Evolutionary conservation across 805 yeast genomes (phyloP), one percentile per base, ranked within the genome.

Genomic region (Gaillardinia entomophila): DNA sequence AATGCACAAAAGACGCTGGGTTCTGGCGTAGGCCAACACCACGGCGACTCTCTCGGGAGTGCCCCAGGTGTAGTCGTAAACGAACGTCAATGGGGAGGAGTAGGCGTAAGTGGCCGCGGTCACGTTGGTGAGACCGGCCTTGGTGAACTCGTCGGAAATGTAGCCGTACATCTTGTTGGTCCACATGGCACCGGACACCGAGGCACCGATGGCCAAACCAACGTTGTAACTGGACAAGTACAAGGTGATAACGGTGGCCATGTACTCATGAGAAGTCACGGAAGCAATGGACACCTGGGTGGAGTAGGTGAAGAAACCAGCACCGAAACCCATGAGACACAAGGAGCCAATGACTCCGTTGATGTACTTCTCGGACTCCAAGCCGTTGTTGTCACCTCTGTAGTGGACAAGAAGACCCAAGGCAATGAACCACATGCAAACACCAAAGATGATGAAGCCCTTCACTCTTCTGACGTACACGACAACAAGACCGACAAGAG

Each of bases 141-240:
- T 31, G 6, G 30, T 33, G 34, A 60, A 47, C 33, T 67, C 46
- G 29, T 60, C 53, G 20, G 46, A 35, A 30, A 77, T 53, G 43
- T 66, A 49, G 15, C 49, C 46, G 48, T 75, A 81, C 45, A 82
- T 59, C 12, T 65, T 49, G 41, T 78, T 75, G 11, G 83, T 73
- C 86, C 86, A 82, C 27, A 81, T 66, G 19, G 86, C 85, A 42
- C 86, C 87, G 14, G 84, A 68, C 16, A 82, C 70, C 16, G 81
- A 57, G 20, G 70, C 55, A 15, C 88, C 88, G 31, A 80, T 44
- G 4, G 84, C 82, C 10, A 75, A 53, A 6, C 89, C 89, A 35
- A 81, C 64, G 42, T 73, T 68, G 51, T 77, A 79, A 15, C 71
- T 51, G 2, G 86, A 66, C 42, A 75, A 62, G 55, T 73, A 75